Evolutionary conservation across 169 alveolate species (phyloP).

Genomic region (Plasmodium falciparum): DNA sequence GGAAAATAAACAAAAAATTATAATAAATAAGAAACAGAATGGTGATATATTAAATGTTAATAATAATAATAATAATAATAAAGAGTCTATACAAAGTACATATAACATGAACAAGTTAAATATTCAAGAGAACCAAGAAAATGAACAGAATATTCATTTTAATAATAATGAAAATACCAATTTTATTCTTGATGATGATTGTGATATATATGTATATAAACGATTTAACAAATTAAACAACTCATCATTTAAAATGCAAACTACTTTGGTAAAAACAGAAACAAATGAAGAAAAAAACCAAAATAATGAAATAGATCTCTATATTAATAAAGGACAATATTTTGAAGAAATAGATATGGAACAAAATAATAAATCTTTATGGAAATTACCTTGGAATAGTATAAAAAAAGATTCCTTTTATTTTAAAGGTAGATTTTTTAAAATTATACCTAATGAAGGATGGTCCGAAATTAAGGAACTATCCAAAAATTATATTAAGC

Average conservation of each 20-base stretch:
- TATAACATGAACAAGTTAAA: neutral
- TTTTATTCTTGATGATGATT: constrained; percentile 60
- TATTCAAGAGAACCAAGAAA: neutral
- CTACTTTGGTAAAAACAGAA: constrained; percentile 35
- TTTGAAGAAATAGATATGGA: constrained; percentile 56
- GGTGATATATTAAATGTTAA: neutral
- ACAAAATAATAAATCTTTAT: constrained; percentile 29
- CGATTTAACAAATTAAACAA: constrained; percentile 45
- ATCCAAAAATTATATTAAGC: constrained; percentile 62
- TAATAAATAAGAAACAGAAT: neutral
- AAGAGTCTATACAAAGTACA: neutral
- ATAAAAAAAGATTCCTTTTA: constrained; percentile 54
- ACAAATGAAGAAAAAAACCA: constrained; percentile 7
- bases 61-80: neutral
- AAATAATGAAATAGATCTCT: constrained; percentile 24
- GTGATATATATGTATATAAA: constrained; percentile 66
- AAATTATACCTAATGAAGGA: constrained; percentile 56
- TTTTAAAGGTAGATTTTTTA: constrained; percentile 71
- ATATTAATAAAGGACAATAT: constrained; percentile 8
- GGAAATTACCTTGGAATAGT: constrained; percentile 74
- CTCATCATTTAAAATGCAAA: constrained; percentile 56
- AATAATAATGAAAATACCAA: constrained; percentile 8
- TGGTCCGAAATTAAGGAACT: constrained; percentile 72
- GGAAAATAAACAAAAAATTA: constrained; percentile 2
- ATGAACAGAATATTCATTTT: neutral